These are phyloP conservation scores for Tarenaya hassleriana DNA, from an alignment of 345 rosid genomes.

Conservation along the genomic window DNA sequence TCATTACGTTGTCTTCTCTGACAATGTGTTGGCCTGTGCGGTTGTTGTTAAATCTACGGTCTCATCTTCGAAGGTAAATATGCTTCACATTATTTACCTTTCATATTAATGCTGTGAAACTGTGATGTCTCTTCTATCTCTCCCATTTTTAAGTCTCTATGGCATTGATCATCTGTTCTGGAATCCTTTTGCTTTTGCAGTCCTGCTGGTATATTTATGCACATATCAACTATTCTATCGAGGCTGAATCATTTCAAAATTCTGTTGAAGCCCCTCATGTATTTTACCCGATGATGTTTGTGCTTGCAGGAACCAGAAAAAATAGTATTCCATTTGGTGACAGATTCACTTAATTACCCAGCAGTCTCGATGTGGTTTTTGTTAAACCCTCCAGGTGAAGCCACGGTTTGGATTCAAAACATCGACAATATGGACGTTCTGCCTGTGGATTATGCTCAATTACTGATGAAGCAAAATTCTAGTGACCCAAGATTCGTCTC, in stretches of 20 bases:
- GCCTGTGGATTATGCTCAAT: conserved; percentile 44
- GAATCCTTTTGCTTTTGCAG: too few species aligned
- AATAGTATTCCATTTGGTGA: conserved; percentile 75
- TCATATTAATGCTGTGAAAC: not conserved
- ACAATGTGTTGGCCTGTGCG: conserved; percentile 78
- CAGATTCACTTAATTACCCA: conserved; percentile 77
- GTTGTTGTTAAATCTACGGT: conserved; percentile 82
- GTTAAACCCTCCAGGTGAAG: conserved; percentile 59
- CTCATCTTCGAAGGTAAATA: conserved; percentile 57
- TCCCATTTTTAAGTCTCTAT: not conserved
- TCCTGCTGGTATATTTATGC: too few species aligned
- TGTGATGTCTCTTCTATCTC: not conserved
- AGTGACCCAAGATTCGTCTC: conserved; percentile 63
- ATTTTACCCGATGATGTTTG: conserved; percentile 7
- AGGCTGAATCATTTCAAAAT: not conserved
- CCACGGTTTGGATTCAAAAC: conserved; percentile 56
- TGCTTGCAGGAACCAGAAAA: conserved; percentile 57
- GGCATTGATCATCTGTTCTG: not conserved
- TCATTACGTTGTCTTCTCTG: conserved; percentile 83
- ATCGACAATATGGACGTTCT: conserved; percentile 53
- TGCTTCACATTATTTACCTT: not conserved
- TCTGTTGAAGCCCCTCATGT: not conserved
- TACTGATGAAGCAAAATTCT: conserved; percentile 48
- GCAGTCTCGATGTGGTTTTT: conserved; percentile 91
- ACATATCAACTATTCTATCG: too few species aligned